Evolutionary conservation across 441 rosid genomes (phyloP), one percentile per base, ranked within the genome.

Genomic region (Populus tomentosa): DNA sequence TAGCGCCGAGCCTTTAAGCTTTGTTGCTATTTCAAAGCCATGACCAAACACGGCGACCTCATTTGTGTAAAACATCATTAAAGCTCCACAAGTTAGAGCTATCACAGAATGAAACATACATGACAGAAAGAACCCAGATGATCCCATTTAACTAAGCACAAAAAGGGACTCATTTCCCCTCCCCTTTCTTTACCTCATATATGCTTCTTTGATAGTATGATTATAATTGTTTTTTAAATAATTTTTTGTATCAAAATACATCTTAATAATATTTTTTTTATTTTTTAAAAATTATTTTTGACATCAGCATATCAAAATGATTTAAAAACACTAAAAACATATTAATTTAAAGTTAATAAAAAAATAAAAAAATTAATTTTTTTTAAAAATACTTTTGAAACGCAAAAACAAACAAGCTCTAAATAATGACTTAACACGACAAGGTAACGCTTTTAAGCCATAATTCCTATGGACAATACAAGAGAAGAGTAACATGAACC

Each of bases 11-110:
- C 97, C 97, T 71, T 83, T 85, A 65, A 90, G 90, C 83, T 89
- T 94, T 70, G 83, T 83, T 13, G 95, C 93, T 67, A 89, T 86
- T 67, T 88, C 95, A 71, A 75, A 36, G 3, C 92, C 93, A 71
- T 87, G 89, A 0, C 89, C 88, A 69, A 87, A 80, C 68, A 84
- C 83, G 3, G 87, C 79, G 16, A 87, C 85, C 79, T 92, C 92
- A 20, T 88, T 78, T 53, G 95, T 85, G 83, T 86, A 90, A 82
- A 94, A 88, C 87, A 94, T 85, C 93, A 94, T 90, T 68, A 92
- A 70, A 33, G 85, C 89, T 59, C 98, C 93, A 79, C 89, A 82
- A 36, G 89, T 79, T n/a, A 92, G 87, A 61, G 95, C 94, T 79
- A 94, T 83, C 2, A 87, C 24, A n/a, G 97, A 89, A 74, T 90